Conservation (phyloP, 352 stramenopile genomes). For the Globisporangium echinulatum region DNA sequence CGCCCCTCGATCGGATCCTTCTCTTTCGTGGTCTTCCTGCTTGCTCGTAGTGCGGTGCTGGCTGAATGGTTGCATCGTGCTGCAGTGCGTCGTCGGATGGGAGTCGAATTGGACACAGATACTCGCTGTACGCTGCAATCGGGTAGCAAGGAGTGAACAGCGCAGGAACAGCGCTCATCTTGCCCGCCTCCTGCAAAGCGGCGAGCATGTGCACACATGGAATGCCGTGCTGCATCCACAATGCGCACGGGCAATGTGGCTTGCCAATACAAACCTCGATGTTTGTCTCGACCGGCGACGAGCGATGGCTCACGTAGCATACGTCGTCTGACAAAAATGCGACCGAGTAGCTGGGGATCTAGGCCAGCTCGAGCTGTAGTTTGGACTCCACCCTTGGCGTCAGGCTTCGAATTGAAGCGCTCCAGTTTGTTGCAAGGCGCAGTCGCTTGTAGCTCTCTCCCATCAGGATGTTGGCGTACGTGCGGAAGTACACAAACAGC, state of each 20-base stretch:
- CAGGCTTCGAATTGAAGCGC: neutral
- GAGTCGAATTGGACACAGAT: neutral
- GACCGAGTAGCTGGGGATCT: constrained; percentile 1
- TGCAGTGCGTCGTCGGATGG: neutral
- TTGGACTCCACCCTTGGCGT: neutral
- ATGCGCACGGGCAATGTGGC: neutral
- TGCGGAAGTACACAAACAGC: constrained; percentile 8
- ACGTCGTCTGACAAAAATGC: neutral
- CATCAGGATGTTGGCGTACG: neutral
- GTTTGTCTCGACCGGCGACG: neutral
- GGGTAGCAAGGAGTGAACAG: neutral
- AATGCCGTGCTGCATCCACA: constrained; percentile 2
- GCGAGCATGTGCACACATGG: neutral
- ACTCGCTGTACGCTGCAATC: neutral
- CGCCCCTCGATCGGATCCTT: neutral
- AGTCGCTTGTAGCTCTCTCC: neutral
- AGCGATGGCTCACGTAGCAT: neutral
- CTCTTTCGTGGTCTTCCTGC: constrained; percentile 1
- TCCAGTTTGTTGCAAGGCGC: neutral
- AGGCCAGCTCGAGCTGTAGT: neutral
- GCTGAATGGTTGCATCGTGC: neutral
- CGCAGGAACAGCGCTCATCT: neutral
- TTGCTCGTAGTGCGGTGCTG: neutral
- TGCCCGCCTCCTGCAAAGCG: neutral
- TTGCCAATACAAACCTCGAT: neutral